These are phyloP conservation scores for Rhamnella rubrinervis DNA, from an alignment of 331 rosid genomes.

Conservation along the genomic window DNA sequence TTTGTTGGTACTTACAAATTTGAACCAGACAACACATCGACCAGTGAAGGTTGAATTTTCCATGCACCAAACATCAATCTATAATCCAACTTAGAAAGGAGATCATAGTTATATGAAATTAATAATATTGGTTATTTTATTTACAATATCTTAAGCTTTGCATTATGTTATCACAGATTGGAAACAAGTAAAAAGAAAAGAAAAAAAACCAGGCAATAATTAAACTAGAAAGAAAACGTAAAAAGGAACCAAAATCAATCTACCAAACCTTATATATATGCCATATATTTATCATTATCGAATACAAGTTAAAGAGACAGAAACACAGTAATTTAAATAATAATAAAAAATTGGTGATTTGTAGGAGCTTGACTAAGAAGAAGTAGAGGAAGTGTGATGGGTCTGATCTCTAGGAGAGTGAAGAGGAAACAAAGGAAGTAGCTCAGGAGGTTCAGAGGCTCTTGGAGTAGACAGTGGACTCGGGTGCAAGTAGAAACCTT, in stretches of 20 bases:
- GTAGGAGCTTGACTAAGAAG: not conserved
- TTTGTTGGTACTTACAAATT: too few relatives aligned
- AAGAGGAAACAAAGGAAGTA: slow-evolving; percentile 74
- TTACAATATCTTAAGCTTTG: too few relatives aligned
- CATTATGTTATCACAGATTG: too few relatives aligned
- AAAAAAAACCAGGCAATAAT: too few relatives aligned
- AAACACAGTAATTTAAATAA: not conserved
- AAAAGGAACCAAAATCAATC: not conserved
- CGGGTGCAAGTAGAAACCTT: slow-evolving; percentile 76
- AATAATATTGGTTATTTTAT: too few relatives aligned
- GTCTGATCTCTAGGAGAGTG: slow-evolving; percentile 54
- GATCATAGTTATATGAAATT: too few relatives aligned
- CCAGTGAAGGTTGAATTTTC: too few relatives aligned
- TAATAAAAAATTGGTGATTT: too few relatives aligned
- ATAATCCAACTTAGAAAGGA: too few relatives aligned
- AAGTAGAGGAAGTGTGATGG: slow-evolving; percentile 12
- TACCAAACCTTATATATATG: not conserved
- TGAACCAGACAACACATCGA: too few relatives aligned
- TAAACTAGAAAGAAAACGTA: not conserved
- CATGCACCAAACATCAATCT: too few relatives aligned
- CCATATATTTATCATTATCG: not conserved
- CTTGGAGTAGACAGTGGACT: slow-evolving; percentile 56
- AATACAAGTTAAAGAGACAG: not conserved
- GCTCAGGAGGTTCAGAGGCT: slow-evolving; percentile 65
- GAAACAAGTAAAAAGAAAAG: too few relatives aligned